A percentile compares a stretch with the other conserved stretches of the same genome.
These are phyloP conservation scores for Aspergillus tubingensis DNA, from an alignment of 2,329 filamentous ascomycete species.

Conservation along the genomic window DNA sequence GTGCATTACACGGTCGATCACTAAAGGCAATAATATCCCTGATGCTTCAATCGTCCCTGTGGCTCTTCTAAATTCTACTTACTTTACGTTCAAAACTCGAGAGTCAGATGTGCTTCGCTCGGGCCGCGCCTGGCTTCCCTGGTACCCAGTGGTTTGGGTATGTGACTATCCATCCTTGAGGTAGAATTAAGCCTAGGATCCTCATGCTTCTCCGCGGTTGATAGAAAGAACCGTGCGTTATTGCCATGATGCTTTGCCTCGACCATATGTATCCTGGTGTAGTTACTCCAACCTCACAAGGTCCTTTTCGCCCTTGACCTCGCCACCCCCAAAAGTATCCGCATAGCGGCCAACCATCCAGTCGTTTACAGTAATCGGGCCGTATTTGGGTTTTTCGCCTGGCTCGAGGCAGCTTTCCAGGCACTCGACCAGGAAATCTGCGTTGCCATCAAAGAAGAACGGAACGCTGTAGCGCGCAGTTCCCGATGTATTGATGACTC, in stretches of 20 bases:
- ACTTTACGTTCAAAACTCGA: too few species aligned
- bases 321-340: neutral
- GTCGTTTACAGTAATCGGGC: neutral
- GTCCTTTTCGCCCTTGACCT: neutral
- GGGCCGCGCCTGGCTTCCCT: too few species aligned
- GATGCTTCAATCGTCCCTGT: neutral
- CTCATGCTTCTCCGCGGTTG: too few species aligned
- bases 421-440: conserved; percentile 9
- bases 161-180: too few species aligned
- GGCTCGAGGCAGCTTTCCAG: neutral
- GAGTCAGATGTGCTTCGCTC: too few species aligned
- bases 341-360: conserved; percentile 6
- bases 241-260: too few species aligned
- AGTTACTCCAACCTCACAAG: neutral
- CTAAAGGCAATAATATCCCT: neutral
- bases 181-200: too few species aligned
- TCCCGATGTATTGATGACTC: conserved; percentile 37
- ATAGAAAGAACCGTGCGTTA: too few species aligned
- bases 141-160: too few species aligned
- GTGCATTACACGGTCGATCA: too few species aligned
- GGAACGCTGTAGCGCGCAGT: conserved; percentile 37
- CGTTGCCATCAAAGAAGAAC: conserved; percentile 39
- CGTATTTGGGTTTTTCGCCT: neutral
- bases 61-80: too few species aligned
- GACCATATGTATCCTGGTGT: too few species aligned